These are phyloP conservation scores for Scheffersomyces ergatensis DNA, from an alignment of 805 yeast species.

Conservation along the genomic window DNA sequence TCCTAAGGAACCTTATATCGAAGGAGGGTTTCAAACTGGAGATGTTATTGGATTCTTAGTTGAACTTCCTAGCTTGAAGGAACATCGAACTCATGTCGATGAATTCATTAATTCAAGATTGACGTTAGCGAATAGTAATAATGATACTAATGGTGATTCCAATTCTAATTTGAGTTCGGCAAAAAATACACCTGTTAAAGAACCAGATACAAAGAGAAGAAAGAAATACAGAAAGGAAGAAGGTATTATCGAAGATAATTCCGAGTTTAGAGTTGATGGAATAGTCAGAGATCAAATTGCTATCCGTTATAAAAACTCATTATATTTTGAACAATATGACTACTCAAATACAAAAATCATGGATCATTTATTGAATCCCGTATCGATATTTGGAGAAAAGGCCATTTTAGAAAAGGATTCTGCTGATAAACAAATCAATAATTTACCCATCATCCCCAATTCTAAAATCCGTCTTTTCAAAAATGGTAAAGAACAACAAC, in stretches of 20 bases:
- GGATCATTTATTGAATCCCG: slow-evolving; percentile 74
- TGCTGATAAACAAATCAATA: slow-evolving; percentile 15
- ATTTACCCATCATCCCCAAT: slow-evolving; percentile 46
- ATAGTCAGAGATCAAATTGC: slow-evolving; percentile 83
- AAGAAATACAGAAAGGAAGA: slow-evolving; percentile 13
- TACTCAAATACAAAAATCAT: slow-evolving; percentile 65
- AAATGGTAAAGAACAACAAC: slow-evolving; percentile 71
- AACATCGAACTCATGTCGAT: slow-evolving; percentile 42
- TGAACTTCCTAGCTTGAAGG: slow-evolving; percentile 55
- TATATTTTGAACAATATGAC: slow-evolving; percentile 84
- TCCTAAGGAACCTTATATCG: slow-evolving; percentile 52
- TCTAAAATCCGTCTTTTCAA: slow-evolving; percentile 70
- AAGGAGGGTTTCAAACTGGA: slow-evolving; percentile 59
- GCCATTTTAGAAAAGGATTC: slow-evolving; percentile 52
- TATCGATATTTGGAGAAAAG: slow-evolving; percentile 66
- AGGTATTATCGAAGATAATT: slow-evolving; percentile 12
- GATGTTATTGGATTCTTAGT: slow-evolving; percentile 82
- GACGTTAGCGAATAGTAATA: background rate
- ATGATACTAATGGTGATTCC: too few species aligned
- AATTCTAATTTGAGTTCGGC: slow-evolving; percentile 4
- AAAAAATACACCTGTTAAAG: slow-evolving; percentile 6
- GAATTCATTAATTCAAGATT: slow-evolving; percentile 18
- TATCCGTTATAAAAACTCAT: slow-evolving; percentile 70
- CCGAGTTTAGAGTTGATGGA: slow-evolving; percentile 16
- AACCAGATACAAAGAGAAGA: slow-evolving; percentile 10